These are phyloP conservation scores for Fraxinus greggii DNA, from an alignment of 305 asterid species.

Conservation along the genomic window DNA sequence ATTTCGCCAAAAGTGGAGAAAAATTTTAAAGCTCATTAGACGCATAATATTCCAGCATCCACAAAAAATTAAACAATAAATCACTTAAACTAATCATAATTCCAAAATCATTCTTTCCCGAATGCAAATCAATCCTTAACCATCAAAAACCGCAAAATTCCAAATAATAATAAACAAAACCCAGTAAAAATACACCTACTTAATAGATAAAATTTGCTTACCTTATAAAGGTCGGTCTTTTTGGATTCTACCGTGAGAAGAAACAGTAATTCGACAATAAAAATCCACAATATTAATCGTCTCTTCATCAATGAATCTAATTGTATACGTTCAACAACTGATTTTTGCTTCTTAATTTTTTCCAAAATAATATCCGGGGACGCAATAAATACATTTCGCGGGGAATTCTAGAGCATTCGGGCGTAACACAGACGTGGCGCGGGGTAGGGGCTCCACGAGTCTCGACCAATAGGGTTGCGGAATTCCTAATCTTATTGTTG, in stretches of 20 bases:
- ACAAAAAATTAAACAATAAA: not conserved
- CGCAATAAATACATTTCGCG: slow-evolving; percentile 30
- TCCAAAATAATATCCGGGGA: not conserved
- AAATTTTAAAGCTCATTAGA: not conserved
- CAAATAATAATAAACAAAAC: not conserved
- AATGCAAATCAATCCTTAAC: not conserved
- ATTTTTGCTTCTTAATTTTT: not conserved
- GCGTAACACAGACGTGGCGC: slow-evolving; percentile 41
- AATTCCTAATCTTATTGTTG: slow-evolving; percentile 4
- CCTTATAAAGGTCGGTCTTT: slow-evolving; percentile 73
- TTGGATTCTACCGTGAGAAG: slow-evolving; percentile 48
- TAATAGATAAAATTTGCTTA: slow-evolving; percentile 9
- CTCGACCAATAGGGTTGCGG: slow-evolving; percentile 50
- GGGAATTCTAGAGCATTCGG: slow-evolving; percentile 47
- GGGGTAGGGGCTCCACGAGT: slow-evolving; percentile 40
- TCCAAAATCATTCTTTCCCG: not conserved
- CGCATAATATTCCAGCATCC: not conserved
- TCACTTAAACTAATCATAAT: not conserved
- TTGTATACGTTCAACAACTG: slow-evolving; percentile 14
- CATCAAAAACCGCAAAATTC: not conserved
- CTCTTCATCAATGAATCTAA: slow-evolving; percentile 17
- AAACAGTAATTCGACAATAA: slow-evolving; percentile 34
- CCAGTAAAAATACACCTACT: not conserved
- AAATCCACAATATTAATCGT: not conserved
- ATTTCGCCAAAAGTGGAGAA: not conserved